Evolutionary conservation across 331 rosid species (phyloP).

Genomic region (Phaseolus coccineus): DNA sequence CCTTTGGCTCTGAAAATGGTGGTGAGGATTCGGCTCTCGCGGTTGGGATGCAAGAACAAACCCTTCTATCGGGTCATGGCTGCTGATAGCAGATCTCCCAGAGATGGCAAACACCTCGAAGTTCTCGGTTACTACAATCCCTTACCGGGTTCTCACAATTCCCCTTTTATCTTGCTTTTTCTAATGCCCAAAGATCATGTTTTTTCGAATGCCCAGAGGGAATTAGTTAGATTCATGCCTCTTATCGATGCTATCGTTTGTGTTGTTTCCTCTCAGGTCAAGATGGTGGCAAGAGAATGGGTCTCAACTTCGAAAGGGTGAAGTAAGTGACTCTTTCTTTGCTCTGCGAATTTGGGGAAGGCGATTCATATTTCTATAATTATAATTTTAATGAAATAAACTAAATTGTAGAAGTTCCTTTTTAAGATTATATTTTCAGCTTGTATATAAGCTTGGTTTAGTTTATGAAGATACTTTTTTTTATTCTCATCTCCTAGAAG

Average conservation of each 20-base stretch:
- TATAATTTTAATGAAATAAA: not conserved
- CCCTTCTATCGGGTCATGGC: slow-evolving; percentile 95
- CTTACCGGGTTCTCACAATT: slow-evolving; percentile 65
- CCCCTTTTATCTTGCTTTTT: not conserved
- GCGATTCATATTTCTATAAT: not conserved
- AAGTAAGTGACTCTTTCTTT: slow-evolving; percentile 63
- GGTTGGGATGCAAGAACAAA: slow-evolving; percentile 84
- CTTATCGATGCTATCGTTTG: not conserved
- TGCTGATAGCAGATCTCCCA: slow-evolving; percentile 88
- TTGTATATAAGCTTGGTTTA: too few species aligned
- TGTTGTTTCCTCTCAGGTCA: slow-evolving; percentile 59
- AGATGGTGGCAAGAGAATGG: slow-evolving; percentile 95
- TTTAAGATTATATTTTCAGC: too few species aligned
- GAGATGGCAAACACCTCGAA: slow-evolving; percentile 92
- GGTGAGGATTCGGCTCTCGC: slow-evolving; percentile 82
- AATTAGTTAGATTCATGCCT: not conserved
- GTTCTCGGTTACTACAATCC: slow-evolving; percentile 91
- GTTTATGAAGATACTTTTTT: too few species aligned
- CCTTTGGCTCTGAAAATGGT: slow-evolving; percentile 56
- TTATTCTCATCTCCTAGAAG: too few species aligned
- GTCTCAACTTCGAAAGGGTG: slow-evolving; percentile 88
- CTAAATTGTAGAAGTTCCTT: too few species aligned
- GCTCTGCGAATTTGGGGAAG: not conserved
- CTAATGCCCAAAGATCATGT: not conserved
- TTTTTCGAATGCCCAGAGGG: not conserved